Percentiles rank a stretch among this genome's conserved stretches.
phyloP scores from a whole-genome alignment of 2,329 filamentous ascomycete species.

The Colletotrichum neosansevieriae region DNA sequence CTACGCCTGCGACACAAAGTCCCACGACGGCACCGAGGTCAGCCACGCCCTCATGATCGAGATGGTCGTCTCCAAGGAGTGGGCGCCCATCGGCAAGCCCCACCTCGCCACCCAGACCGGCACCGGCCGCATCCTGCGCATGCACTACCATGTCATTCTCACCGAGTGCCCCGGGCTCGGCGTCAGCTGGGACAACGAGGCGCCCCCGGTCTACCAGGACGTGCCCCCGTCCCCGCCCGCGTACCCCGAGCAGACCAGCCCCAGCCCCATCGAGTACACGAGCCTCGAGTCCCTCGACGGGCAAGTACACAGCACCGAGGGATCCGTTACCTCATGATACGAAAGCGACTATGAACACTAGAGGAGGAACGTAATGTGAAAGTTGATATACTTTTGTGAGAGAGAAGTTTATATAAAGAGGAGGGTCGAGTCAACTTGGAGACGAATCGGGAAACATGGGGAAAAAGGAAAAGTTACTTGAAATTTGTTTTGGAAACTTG shows the following conservation, averaged over 20 bases:
- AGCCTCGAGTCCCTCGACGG: slow-evolving; percentile 53
- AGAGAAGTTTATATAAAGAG: not conserved
- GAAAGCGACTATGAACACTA: not conserved
- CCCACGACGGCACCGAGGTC: slow-evolving; percentile 80
- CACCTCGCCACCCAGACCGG: slow-evolving; percentile 85
- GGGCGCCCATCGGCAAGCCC: slow-evolving; percentile 76
- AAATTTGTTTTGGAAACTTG: not conserved
- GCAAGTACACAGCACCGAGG: slow-evolving; percentile 33
- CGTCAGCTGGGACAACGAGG: slow-evolving; percentile 97
- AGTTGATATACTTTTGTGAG: not conserved
- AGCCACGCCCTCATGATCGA: slow-evolving; percentile 90
- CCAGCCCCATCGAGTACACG: slow-evolving; percentile 53
- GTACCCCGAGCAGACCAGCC: slow-evolving; percentile 59
- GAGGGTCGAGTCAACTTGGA: not conserved
- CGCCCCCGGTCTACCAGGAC: slow-evolving; percentile 93
- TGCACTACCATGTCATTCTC: slow-evolving; percentile 87
- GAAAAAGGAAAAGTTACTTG: slow-evolving; percentile 30
- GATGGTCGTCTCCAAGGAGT: slow-evolving; percentile 94
- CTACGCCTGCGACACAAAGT: slow-evolving; percentile 83
- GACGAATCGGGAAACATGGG: not conserved
- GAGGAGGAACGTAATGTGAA: slow-evolving; percentile 3
- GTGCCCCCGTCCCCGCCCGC: slow-evolving; percentile 87
- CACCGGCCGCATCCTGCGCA: slow-evolving; percentile 88
- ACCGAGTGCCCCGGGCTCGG: slow-evolving; percentile 89
- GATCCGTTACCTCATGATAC: slow-evolving; percentile 15